phyloP scores from a whole-genome alignment of 2,329 filamentous ascomycete genomes.

The Colletotrichum eleusines region DNA sequence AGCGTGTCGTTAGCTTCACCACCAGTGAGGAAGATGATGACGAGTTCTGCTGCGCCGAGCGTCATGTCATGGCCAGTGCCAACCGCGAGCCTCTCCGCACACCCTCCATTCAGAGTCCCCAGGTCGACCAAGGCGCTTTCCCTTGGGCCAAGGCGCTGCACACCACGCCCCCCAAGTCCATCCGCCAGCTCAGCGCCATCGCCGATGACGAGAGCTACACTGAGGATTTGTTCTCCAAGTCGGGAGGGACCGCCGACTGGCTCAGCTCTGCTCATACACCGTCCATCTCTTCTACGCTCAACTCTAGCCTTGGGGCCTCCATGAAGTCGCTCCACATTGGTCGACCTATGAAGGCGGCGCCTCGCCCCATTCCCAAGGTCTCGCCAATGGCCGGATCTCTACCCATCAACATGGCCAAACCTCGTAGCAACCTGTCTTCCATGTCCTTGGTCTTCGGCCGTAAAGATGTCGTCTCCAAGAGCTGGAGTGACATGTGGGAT shows the following conservation, averaged over 20 bases:
- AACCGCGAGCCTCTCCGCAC: constrained; percentile 96
- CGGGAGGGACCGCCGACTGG: constrained; percentile 80
- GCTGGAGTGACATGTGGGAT: constrained; percentile 99
- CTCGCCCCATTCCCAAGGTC: constrained; percentile 63
- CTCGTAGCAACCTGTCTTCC: constrained; percentile 74
- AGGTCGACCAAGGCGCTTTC: constrained; percentile 85
- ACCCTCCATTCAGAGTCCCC: constrained; percentile 91
- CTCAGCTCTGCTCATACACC: constrained; percentile 82
- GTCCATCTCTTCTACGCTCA: constrained; percentile 85
- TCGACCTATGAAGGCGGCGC: constrained; percentile 56
- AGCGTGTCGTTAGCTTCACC: constrained; percentile 89
- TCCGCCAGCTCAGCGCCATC: constrained; percentile 89
- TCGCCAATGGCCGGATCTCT: constrained; percentile 76
- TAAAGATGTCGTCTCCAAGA: constrained; percentile 89
- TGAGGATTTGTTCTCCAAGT: constrained; percentile 88
- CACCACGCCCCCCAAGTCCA: constrained; percentile 75
- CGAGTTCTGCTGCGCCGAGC: constrained; percentile 90
- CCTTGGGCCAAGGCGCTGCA: constrained; percentile 95
- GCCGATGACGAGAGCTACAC: constrained; percentile 82
- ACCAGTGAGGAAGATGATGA: constrained; percentile 91
- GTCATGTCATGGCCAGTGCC: constrained; percentile 81
- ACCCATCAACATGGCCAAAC: constrained; percentile 83
- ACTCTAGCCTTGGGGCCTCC: constrained; percentile 84
- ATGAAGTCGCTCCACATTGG: constrained; percentile 78
- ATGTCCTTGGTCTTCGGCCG: constrained; percentile 86